Evolutionary conservation across 345 rosid species (phyloP).

Genomic region (Lenwebbia sp.): DNA sequence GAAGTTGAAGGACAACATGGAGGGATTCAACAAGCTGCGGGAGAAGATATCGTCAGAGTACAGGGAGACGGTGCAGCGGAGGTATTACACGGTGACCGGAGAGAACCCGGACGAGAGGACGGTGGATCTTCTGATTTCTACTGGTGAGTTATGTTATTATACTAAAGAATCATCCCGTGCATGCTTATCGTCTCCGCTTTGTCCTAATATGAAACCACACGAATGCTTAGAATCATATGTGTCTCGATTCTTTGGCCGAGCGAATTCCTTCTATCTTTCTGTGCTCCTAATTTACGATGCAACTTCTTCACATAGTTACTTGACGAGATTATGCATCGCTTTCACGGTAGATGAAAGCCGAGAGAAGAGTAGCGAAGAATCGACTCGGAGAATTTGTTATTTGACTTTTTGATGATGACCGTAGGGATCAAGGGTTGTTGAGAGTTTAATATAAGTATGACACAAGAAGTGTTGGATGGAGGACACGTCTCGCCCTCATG

Average conservation of each 20-base stretch:
- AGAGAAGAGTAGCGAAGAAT: background rate
- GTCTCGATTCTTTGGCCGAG: background rate
- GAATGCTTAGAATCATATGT: background rate
- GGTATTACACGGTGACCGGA: slow-evolving; percentile 90
- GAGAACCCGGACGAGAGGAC: slow-evolving; percentile 79
- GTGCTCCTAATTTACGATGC: background rate
- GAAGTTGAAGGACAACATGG: slow-evolving; percentile 89
- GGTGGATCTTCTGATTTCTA: slow-evolving; percentile 76
- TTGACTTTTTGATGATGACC: background rate
- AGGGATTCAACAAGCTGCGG: slow-evolving; percentile 60
- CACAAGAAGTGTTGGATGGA: background rate
- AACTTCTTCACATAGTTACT: background rate
- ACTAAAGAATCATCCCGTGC: background rate
- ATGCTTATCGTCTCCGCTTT: background rate
- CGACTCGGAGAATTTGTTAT: background rate
- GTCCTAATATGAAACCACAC: background rate
- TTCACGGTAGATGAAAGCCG: background rate
- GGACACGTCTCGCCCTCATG: background rate
- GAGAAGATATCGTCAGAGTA: slow-evolving; percentile 68
- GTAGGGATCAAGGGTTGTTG: background rate
- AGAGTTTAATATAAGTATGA: background rate
- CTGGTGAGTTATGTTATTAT: slow-evolving; percentile 32
- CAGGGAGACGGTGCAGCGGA: slow-evolving; percentile 84
- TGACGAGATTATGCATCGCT: background rate
- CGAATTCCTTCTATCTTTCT: background rate